Base-by-base conservation (phyloP, 1,139 yeast species). In the Candida glucosophila region DNA sequence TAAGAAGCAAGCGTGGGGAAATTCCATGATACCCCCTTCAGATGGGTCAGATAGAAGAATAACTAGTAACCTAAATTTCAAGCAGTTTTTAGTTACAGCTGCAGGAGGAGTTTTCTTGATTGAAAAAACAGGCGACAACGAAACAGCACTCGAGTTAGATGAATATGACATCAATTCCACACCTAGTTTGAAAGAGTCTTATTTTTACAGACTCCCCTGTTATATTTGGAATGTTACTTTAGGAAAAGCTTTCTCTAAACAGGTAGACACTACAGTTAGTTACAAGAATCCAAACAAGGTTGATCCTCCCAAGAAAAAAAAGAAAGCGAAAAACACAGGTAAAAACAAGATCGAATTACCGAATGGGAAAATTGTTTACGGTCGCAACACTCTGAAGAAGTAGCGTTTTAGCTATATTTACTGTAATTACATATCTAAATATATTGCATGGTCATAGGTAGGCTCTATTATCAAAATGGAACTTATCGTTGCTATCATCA, bases 71-170 rank as follows among this genome's bases (percentile, higher is more conserved):
- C 33, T 36, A 4, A 47, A 43, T 25, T 85, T 81, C 3, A 75
- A 72, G 43, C 59, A 64, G 20, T 77, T 86, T 37, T 39, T 73
- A 22, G 79, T 86, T 3, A 69, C 75, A 33, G 66, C 77, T 13
- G 75, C 73, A 30, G 94, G 93, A n/a, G 52, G 58, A 2, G 86
- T 86, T 8, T 74, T 59, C 47, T 52, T 79, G 22, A 49, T 74
- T 11, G 85, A 79, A 33, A 52, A 53, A n/a, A 68, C 61, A 7
- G 52, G 52, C 13, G 67, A 59, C 14, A 54, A 44, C n/a, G 40
- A 39, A 11, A 37, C 41, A 6, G 37, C 52, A 25, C 37, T 48
- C 15, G 35, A 41, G 16, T 36, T 64, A 29, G 61, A 59, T 31
- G 68, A 67, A 23, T 43, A 53, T 32, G 68, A 63, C 15, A 55